Evolutionary conservation across 805 yeast genomes (phyloP), one percentile per base, ranked within the genome.

Genomic region (Kuraishia ogatae): DNA sequence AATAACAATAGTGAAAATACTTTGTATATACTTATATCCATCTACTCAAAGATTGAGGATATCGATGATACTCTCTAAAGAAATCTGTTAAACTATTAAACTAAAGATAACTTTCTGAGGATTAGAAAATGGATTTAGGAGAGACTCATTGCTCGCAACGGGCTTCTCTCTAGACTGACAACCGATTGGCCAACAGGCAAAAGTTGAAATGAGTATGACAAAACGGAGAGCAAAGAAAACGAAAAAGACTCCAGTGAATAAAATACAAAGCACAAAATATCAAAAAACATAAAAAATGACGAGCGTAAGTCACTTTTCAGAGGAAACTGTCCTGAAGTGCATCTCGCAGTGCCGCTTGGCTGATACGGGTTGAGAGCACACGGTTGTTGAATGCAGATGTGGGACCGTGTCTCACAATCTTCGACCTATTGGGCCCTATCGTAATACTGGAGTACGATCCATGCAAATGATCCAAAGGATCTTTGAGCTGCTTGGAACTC

Each of bases 301-400:
- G 20, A 20, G 13, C 29, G 39, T 35, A 29, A 11, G 15, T 8
- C 1, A 24, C 17, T n/a, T n/a, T 60, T 54, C 50, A 56, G 50
- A 53, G 39, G 15, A 53, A 29, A 11, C 35, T 24, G 26, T 53
- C 66, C 50, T 64, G 62, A 29, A 79, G 64, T 2, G 83, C 83
- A 47, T 79, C 82, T 55, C 72, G 63, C 20, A 79, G 62, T 1
- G 80, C 77, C n/a, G 73, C 69, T 59, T 73, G 79, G 56, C 81
- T 78, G 28, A 79, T 72, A 50, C 75, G 67, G 13, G 76, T 66
- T 48, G 65, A 64, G n/a, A 66, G 51, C 21, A 69, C 73, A 6
- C 75, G 74, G 46, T 62, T 66, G 53, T 68, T 67, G 56, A 73
- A 67, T 3, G 63, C 64, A 1, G 78, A 71, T 2, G 71, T 68